Conservation (phyloP, 345 rosid genomes). For the Bruguiera sexangula region DNA sequence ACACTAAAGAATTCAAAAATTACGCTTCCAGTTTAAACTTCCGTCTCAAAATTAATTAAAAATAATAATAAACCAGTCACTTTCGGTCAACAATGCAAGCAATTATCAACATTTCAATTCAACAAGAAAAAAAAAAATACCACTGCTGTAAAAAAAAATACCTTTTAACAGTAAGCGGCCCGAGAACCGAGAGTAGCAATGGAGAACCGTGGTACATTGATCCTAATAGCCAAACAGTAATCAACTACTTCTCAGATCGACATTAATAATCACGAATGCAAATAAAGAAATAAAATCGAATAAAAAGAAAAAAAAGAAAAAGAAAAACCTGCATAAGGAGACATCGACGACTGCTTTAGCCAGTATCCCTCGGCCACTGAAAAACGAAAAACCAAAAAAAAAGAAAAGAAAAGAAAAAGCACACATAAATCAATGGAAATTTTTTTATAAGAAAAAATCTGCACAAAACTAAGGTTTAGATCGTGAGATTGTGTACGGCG, state of each 20-base stretch:
- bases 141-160: constrained; percentile 1
- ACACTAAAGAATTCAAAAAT: not conserved
- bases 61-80: too few species aligned
- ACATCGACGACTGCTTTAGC: constrained; percentile 84
- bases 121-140: not conserved
- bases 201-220: constrained; percentile 98
- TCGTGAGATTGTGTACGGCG: constrained; percentile 53
- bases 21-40: too few species aligned
- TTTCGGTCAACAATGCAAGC: not conserved
- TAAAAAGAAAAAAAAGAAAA: not conserved
- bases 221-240: constrained; percentile 41
- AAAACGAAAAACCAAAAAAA: constrained; percentile 5
- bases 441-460: not conserved
- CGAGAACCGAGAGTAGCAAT: constrained; percentile 67
- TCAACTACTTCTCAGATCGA: not conserved
- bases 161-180: constrained; percentile 80
- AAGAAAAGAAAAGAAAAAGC: not conserved
- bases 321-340: constrained; percentile 75
- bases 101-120: not conserved
- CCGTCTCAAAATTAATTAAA: too few species aligned
- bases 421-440: too few species aligned
- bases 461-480: not conserved
- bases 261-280: not conserved
- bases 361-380: constrained; percentile 97
- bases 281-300: not conserved